Conservation (phyloP, 495 filamentous ascomycete species). For the Aspergillus bridgeri region DNA sequence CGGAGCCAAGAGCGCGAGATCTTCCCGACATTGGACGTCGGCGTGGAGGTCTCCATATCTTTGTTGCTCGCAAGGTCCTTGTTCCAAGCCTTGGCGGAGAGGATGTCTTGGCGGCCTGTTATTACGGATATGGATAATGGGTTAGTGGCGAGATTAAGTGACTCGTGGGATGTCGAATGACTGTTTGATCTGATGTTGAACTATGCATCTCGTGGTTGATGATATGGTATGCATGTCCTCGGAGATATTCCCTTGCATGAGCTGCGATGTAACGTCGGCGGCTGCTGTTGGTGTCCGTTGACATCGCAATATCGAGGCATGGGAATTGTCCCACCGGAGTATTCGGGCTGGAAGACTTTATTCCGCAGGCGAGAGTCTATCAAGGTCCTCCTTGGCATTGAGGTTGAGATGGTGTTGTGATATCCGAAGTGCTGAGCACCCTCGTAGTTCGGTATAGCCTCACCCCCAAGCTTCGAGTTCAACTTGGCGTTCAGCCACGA, state of each 20-base stretch:
- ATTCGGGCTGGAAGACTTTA: background rate
- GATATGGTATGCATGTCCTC: too few relatives aligned
- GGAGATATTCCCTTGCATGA: too few relatives aligned
- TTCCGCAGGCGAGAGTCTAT: background rate
- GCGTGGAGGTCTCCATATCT: background rate
- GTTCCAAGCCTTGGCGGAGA: constrained; percentile 2
- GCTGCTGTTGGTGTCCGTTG: too few relatives aligned
- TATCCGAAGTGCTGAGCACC: background rate
- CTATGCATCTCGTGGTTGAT: too few relatives aligned
- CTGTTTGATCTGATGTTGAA: too few relatives aligned
- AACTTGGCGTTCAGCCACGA: background rate
- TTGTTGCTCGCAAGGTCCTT: constrained; percentile 7
- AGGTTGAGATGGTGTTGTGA: background rate
- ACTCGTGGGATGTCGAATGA: too few relatives aligned
- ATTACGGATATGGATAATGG: too few relatives aligned
- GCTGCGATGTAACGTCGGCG: too few relatives aligned
- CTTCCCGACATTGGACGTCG: background rate
- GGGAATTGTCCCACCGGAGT: background rate
- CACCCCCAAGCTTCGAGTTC: background rate
- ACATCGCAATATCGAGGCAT: background rate
- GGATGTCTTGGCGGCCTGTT: background rate
- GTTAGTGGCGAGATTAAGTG: too few relatives aligned
- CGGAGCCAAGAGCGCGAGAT: background rate
- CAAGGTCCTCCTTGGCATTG: background rate
- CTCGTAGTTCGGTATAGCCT: background rate